Evolutionary conservation across 2,329 filamentous ascomycete genomes (phyloP).

Genomic region (Aureobasidium leucospermi): DNA sequence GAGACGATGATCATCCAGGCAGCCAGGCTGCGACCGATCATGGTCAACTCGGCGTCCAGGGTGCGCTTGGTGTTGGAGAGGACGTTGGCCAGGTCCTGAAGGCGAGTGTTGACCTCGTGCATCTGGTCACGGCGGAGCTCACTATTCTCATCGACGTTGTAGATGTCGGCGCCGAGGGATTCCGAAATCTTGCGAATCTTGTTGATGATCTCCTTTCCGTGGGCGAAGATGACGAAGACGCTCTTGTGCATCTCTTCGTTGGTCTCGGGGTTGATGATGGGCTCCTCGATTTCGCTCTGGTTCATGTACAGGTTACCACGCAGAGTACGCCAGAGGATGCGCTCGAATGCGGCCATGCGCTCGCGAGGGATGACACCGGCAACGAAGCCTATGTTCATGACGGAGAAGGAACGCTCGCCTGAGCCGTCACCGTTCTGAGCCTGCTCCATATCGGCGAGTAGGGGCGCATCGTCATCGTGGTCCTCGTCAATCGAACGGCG

Average conservation of each 20-base stretch:
- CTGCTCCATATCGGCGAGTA: conserved; percentile 89
- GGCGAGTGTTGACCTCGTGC: conserved; percentile 89
- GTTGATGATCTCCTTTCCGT: conserved; percentile 94
- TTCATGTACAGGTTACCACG: conserved; percentile 99
- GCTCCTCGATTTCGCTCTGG: conserved; percentile 94
- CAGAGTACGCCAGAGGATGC: conserved; percentile 93
- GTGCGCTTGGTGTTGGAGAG: conserved; percentile 92
- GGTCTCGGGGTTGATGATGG: conserved; percentile 81
- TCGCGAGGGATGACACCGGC: conserved; percentile 92
- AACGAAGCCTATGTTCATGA: conserved; percentile 98
- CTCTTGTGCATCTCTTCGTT: conserved; percentile 95
- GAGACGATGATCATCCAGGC: conserved; percentile 97
- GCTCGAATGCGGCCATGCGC: conserved; percentile 89
- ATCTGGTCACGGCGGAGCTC: conserved; percentile 93
- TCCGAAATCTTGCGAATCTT: conserved; percentile 99
- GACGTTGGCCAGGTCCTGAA: conserved; percentile 86
- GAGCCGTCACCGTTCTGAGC: conserved; percentile 58
- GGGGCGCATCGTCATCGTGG: conserved; percentile 87
- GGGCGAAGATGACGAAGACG: conserved; percentile 98
- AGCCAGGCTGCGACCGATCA: conserved; percentile 85
- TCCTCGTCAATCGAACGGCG: conserved; percentile 82
- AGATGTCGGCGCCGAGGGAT: conserved; percentile 89
- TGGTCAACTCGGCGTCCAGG: conserved; percentile 82
- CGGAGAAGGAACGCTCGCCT: conserved; percentile 82
- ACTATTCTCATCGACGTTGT: conserved; percentile 95